Conservation (phyloP, 306 rosid species). For the Malus sieversii region DNA sequence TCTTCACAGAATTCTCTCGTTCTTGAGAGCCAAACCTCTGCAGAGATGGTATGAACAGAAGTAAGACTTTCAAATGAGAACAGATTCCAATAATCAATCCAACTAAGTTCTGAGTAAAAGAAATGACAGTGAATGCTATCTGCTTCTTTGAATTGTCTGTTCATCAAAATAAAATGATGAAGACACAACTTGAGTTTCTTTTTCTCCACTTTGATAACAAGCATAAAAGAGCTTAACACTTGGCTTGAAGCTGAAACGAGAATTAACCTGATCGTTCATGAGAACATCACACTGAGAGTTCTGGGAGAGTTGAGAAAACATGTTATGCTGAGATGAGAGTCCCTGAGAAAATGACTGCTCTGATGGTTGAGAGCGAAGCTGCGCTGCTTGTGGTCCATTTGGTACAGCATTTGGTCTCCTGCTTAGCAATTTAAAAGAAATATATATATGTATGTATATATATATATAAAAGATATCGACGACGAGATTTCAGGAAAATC, state of each 20-base stretch:
- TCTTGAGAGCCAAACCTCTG: constrained; percentile 82
- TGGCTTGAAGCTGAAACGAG: constrained; percentile 6
- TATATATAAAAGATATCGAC: not conserved
- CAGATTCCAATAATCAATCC: not conserved
- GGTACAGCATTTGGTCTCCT: constrained; percentile 46
- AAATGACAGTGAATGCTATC: not conserved
- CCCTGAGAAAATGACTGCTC: constrained; percentile 90
- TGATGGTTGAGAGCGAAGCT: constrained; percentile 76
- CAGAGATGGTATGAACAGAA: constrained; percentile 16
- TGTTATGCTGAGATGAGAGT: constrained; percentile 68
- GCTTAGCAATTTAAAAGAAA: constrained; percentile 9
- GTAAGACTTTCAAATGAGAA: not conserved
- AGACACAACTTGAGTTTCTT: not conserved
- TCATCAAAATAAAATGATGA: not conserved
- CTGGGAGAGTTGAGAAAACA: constrained; percentile 78
- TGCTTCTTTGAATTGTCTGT: not conserved
- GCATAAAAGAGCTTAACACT: not conserved
- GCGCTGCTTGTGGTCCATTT: constrained; percentile 65
- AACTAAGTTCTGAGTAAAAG: not conserved
- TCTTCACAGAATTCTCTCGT: constrained; percentile 62
- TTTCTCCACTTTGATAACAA: not conserved
- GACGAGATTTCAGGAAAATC: not conserved
- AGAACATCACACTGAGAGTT: constrained; percentile 62
- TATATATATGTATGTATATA: not conserved
- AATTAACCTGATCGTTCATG: constrained; percentile 65